Evolutionary conservation across 1,139 yeast species (phyloP), one percentile per base, ranked within the genome.

Genomic region (Pichia cactophila): DNA sequence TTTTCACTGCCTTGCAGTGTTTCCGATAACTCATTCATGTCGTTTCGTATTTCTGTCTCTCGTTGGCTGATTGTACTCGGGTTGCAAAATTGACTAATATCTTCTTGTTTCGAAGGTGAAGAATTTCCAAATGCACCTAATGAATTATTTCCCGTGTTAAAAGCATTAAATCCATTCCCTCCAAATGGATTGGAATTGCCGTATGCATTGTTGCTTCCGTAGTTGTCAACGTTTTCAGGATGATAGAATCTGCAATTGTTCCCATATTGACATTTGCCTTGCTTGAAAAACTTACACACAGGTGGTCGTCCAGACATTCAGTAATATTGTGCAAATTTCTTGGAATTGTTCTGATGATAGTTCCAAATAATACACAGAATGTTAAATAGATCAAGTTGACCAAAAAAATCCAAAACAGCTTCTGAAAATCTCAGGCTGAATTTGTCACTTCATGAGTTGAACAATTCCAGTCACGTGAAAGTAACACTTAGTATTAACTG

Each of bases 261-360:
- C 0, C 78, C 78, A 26, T 66, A 58, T 70, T 63, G 39, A 33
- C 63, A 60, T 7, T 49, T 54, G 2, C 71, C 72, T 54, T 68
- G 69, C 47, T 67, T 71, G 50, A 59, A 73, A 54, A 60, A 73
- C 51, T 65, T 71, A 55, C 78, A 74, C 2, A 72, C 73, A 5
- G 47, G 50, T 28, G 39, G 49, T 35, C 54, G 41, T 8, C 43
- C 40, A 14, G 53, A 48, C 53, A 50, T 50, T 17, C 7, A 14
- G n/a, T 31, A 31, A 1, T 10, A 3, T 31, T 1, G 12, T 5
- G 12, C 5, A 12, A 11, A 31, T 14, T 3, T 5, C 23, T 5
- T 23, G 23, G 23, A 23, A 23, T 23, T 23, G 23, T 23, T 23
- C 5, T 3, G 23, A 23, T 23, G 5, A 23, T 23, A 23, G 23